phyloP scores from a whole-genome alignment of 2,329 filamentous ascomycete genomes.

The Leptographium galeiforme region DNA sequence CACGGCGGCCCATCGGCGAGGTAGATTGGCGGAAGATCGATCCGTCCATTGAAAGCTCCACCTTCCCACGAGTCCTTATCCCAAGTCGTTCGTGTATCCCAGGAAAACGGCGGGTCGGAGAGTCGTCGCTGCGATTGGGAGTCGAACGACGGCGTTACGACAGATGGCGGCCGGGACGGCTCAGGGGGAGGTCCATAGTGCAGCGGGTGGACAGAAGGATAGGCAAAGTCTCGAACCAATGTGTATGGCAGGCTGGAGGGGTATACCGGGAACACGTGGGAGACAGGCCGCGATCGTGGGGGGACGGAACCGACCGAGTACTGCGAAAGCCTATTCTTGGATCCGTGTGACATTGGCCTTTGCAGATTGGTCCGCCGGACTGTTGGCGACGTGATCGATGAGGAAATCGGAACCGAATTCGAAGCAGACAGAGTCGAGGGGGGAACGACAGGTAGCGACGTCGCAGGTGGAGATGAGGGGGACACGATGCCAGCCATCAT shows the following conservation, averaged over 20 bases:
- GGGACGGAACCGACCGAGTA: constrained; percentile 61
- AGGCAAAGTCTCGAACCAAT: constrained; percentile 93
- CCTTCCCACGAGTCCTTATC: constrained; percentile 34
- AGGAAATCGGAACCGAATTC: constrained; percentile 40
- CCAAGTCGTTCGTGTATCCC: constrained; percentile 56
- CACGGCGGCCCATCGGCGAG: constrained; percentile 85
- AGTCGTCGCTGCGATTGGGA: constrained; percentile 45
- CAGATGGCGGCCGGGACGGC: constrained; percentile 55
- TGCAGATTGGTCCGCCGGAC: constrained; percentile 44
- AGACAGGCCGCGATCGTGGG: constrained; percentile 62
- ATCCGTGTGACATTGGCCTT: constrained; percentile 61
- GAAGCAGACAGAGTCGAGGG: constrained; percentile 25
- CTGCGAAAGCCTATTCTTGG: constrained; percentile 70
- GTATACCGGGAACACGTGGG: constrained; percentile 70
- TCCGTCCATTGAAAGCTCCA: constrained; percentile 43
- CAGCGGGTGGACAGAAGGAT: constrained; percentile 66
- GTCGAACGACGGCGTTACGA: constrained; percentile 78
- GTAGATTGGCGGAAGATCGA: constrained; percentile 68
- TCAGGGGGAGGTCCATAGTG: constrained; percentile 89
- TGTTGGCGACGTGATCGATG: constrained; percentile 40
- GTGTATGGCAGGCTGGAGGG: constrained; percentile 78
- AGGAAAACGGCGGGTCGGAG: constrained; percentile 67
- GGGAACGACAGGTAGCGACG: constrained; percentile 35
- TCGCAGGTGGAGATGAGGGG: constrained; percentile 36
- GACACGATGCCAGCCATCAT: constrained; percentile 42